Evolutionary conservation across 2,329 filamentous ascomycete species (phyloP).

Genomic region (Cytospora schulzeri): DNA sequence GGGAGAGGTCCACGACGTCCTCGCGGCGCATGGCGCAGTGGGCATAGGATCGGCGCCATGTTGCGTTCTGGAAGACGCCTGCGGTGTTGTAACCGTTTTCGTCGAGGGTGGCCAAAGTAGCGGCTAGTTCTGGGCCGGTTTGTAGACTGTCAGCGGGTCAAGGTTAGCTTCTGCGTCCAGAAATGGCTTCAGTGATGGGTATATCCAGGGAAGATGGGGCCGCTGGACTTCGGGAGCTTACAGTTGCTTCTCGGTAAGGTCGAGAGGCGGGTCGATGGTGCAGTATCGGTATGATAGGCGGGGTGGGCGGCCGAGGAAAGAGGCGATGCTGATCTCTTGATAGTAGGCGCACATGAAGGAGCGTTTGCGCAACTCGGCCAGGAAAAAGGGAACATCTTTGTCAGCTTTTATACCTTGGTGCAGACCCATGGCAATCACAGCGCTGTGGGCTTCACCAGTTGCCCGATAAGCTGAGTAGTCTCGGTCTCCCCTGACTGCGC

Average conservation of each 20-base stretch:
- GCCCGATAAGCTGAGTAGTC: conserved; percentile 37
- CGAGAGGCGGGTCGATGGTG: conserved; percentile 35
- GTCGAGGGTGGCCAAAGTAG: conserved; percentile 34
- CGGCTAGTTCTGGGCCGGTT: conserved; percentile 33
- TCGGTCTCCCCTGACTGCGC: conserved; percentile 34
- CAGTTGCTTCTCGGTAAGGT: conserved; percentile 36
- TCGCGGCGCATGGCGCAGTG: conserved; percentile 35
- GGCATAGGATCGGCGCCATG: conserved; percentile 28
- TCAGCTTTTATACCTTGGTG: conserved; percentile 37
- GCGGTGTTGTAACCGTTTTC: conserved; percentile 35
- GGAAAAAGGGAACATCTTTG: conserved; percentile 37
- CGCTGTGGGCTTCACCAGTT: conserved; percentile 35
- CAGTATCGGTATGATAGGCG: conserved; percentile 39
- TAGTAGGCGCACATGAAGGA: conserved; percentile 34
- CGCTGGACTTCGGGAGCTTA: background rate
- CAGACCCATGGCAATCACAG: conserved; percentile 38
- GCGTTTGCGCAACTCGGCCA: conserved; percentile 36
- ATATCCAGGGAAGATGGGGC: too few relatives aligned
- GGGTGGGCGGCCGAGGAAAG: conserved; percentile 39
- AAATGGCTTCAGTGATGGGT: background rate
- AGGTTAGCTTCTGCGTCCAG: background rate
- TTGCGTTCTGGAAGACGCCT: conserved; percentile 32
- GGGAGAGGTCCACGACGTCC: conserved; percentile 40
- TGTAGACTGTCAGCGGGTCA: conserved; percentile 21
- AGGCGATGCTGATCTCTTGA: conserved; percentile 36